phyloP scores from a whole-genome alignment of 2,329 filamentous ascomycete genomes.

The Botryotinia convoluta region DNA sequence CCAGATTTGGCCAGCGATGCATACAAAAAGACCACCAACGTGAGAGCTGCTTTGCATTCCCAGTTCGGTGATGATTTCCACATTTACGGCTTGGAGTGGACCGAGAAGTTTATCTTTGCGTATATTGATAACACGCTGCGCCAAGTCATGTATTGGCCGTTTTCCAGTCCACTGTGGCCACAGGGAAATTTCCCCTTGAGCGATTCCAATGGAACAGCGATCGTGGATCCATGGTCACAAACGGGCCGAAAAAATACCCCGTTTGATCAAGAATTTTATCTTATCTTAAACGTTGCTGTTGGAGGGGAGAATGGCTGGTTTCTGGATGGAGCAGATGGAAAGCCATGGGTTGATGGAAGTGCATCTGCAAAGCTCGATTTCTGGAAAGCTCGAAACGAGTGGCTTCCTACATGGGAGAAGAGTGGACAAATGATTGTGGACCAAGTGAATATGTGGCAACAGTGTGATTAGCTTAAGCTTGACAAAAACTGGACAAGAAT shows the following conservation, averaged over 20 bases:
- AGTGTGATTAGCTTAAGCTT: conserved; percentile 53
- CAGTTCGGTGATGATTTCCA: conserved; percentile 69
- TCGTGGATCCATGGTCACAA: conserved; percentile 62
- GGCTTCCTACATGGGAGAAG: conserved; percentile 69
- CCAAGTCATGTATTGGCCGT: conserved; percentile 77
- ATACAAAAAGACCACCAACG: conserved; percentile 81
- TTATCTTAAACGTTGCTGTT: conserved; percentile 73
- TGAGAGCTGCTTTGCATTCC: conserved; percentile 70
- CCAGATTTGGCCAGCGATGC: conserved; percentile 69
- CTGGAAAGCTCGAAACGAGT: conserved; percentile 64
- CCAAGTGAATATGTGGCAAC: conserved; percentile 69
- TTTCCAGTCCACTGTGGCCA: conserved; percentile 64
- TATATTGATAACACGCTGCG: conserved; percentile 78
- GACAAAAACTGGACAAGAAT: neutral
- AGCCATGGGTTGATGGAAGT: conserved; percentile 76
- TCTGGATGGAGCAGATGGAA: conserved; percentile 64
- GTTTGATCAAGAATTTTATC: conserved; percentile 74
- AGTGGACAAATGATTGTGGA: conserved; percentile 64
- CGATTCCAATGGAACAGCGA: conserved; percentile 62
- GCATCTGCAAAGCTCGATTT: conserved; percentile 71
- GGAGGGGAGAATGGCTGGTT: conserved; percentile 84
- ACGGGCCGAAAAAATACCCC: conserved; percentile 63
- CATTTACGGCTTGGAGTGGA: conserved; percentile 85
- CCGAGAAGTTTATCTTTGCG: conserved; percentile 82
- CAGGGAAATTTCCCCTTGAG: conserved; percentile 65